phyloP scores from a whole-genome alignment of 1,139 yeast genomes.

The Blastobotrys elegans region DNA sequence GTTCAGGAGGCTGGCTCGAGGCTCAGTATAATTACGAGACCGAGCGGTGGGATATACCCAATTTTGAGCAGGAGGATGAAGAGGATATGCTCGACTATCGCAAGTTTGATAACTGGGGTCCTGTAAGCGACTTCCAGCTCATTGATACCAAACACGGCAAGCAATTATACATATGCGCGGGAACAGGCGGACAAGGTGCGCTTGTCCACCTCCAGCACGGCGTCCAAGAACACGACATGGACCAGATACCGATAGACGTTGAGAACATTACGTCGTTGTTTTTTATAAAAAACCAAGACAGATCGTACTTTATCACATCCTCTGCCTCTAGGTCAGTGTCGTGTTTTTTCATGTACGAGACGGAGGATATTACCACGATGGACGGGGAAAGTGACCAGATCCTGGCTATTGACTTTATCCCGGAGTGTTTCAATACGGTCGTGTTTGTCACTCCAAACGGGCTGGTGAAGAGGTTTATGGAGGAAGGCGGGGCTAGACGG shows the following conservation, averaged over 20 bases:
- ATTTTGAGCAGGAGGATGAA: constrained; percentile 14
- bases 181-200: constrained; percentile 39
- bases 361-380: neutral
- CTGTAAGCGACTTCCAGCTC: constrained; percentile 40
- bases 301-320: neutral
- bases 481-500: neutral
- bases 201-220: constrained; percentile 43
- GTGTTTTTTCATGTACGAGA: neutral
- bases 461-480: neutral
- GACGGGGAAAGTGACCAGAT: neutral
- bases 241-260: neutral
- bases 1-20: constrained; percentile 17
- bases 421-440: neutral
- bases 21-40: constrained; percentile 7
- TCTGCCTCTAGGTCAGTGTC: neutral
- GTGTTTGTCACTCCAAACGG: neutral
- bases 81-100: constrained; percentile 4
- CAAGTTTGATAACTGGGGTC: constrained; percentile 46
- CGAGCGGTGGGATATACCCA: constrained; percentile 1
- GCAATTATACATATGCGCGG: constrained; percentile 45
- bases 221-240: neutral
- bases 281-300: neutral
- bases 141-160: constrained; percentile 23
- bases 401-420: neutral
- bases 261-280: neutral